Base-by-base conservation (phyloP, 345 rosid species). In the Geranium rotundifolium region DNA sequence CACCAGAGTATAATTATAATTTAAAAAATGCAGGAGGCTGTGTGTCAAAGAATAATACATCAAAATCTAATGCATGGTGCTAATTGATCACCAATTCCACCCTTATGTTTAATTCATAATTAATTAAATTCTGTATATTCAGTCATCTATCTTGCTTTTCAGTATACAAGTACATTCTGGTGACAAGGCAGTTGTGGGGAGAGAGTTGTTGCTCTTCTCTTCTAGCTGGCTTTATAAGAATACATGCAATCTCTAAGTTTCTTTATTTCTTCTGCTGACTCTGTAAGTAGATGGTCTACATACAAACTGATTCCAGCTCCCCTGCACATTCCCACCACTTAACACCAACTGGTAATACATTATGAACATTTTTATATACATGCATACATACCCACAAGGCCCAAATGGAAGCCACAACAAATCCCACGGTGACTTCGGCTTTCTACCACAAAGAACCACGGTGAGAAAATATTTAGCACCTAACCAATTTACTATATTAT, bases 361-460 rank as follows among this genome's bases (percentile, higher is more conserved):
- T 15, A 29, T 29, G 2, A 16, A 29, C 20, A 58, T 29, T 10
- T 15, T 1, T 10, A 27, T 20, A 19, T n/a, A 16, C 30, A 23
- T 23, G 2, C 16, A 18, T 46, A 63, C 80, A 59, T 72, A 93
- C 99, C 91, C 60, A 50, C 90, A 71, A 19, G 97, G 95, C 1
- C 88, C 97, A 13, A 93, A 69, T 1, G 95, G 97, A 71, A 86
- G 97, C 99, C 97, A 93, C 34, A 90, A 73, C 18, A 78, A 74
- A 71, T 93, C 91, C 99, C 96, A 90, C 59, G 82, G 83, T 65
- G 90, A 90, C 71, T 76, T 90, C 17, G 92, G 83, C 78, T 85
- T 58, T 71, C 97, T 93, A 65, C 52, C 60, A 57, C 37, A 41
- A n/a, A n/a, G n/a, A n/a, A n/a, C n/a, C n/a, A n/a, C n/a, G n/a